Evolutionary conservation across 768 basidiomycete species (phyloP).

Genomic region (Krasilnikovozyma curviuscula): DNA sequence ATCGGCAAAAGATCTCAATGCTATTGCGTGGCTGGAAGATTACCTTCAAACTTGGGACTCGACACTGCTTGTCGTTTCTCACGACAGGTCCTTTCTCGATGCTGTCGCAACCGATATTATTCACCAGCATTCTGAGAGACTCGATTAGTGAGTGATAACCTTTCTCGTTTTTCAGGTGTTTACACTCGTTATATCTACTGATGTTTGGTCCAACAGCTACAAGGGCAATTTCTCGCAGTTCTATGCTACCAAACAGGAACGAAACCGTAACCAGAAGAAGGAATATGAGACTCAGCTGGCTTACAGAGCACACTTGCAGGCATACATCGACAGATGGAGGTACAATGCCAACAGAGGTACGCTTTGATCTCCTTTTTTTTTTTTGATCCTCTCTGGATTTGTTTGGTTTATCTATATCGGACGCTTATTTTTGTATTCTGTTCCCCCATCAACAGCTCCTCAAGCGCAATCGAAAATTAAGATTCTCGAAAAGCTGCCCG

Average conservation of each 20-base stretch:
- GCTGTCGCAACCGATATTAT: conserved; percentile 94
- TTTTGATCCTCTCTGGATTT: not conserved
- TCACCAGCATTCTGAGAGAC: conserved; percentile 71
- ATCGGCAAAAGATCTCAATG: conserved; percentile 4
- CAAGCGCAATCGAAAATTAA: conserved; percentile 65
- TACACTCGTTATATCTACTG: not conserved
- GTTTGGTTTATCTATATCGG: not conserved
- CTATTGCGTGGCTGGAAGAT: conserved; percentile 90
- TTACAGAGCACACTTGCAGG: conserved; percentile 84
- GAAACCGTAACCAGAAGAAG: conserved; percentile 65
- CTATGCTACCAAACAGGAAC: conserved; percentile 93
- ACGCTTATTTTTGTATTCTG: not conserved
- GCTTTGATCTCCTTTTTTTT: not conserved
- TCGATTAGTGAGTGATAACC: conserved; percentile 46
- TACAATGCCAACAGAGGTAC: conserved; percentile 76
- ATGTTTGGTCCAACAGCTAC: conserved; percentile 32
- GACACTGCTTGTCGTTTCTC: conserved; percentile 87
- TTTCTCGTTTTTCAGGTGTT: not conserved
- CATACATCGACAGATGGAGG: conserved; percentile 95
- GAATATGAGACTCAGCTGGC: conserved; percentile 94
- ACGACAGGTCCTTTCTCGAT: conserved; percentile 93
- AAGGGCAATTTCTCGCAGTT: conserved; percentile 99
- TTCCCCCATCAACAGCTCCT: conserved; percentile 37
- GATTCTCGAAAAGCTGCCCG: conserved; percentile 71
- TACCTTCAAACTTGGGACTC: conserved; percentile 89